Percentiles rank a stretch among this genome's conserved stretches.
These are phyloP conservation scores for Gossypium thurberi DNA, from an alignment of 345 rosid species.

Conservation along the genomic window DNA sequence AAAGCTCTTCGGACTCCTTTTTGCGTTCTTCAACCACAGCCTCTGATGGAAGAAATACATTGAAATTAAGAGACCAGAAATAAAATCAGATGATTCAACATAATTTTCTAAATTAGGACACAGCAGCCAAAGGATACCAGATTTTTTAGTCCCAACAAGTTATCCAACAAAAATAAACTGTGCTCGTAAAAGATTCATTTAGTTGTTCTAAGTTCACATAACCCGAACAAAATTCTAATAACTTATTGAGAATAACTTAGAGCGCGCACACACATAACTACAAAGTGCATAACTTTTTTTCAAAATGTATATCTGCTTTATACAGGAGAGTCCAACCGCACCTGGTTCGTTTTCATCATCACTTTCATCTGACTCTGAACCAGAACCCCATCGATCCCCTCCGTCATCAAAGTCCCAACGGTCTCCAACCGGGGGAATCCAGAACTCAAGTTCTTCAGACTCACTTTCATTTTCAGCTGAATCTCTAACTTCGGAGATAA, in stretches of 20 bases:
- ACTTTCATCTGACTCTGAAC: constrained; percentile 36
- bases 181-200: neutral
- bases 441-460: constrained; percentile 59
- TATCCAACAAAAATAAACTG: neutral
- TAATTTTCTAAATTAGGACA: neutral
- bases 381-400: constrained; percentile 66
- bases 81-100: neutral
- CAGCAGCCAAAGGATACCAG: neutral
- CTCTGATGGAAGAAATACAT: constrained; percentile 15
- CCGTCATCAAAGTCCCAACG: constrained; percentile 74
- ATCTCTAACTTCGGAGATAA: constrained; percentile 37
- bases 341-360: constrained; percentile 47
- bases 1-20: constrained; percentile 51
- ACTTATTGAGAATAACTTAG: neutral
- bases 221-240: neutral
- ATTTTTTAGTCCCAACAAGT: neutral
- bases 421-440: constrained; percentile 81
- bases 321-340: constrained; percentile 12
- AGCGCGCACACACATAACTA: neutral
- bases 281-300: neutral
- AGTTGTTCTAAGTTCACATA: neutral
- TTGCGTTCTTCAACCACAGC: constrained; percentile 29
- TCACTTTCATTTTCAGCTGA: constrained; percentile 41
- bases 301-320: neutral
- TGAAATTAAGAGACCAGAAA: neutral